Evolutionary conservation across 2,329 filamentous ascomycete species (phyloP).

Genomic region (Cytospora chrysosperma): DNA sequence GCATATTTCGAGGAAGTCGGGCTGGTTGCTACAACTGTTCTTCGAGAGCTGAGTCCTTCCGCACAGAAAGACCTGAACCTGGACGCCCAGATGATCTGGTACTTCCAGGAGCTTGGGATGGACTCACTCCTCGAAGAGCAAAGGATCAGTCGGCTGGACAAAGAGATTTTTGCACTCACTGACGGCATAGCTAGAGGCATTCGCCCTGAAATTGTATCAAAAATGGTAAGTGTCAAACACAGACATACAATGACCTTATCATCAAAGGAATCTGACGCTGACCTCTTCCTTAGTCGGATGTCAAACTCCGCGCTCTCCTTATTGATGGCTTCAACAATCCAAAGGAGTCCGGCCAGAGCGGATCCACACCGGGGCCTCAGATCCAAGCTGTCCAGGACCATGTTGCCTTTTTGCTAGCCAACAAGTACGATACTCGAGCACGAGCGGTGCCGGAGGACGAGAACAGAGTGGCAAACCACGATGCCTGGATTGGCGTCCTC

Average conservation of each 20-base stretch:
- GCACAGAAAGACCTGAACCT: conserved; percentile 17
- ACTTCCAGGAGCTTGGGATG: background rate
- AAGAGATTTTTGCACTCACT: conserved; percentile 11
- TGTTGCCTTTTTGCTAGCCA: conserved; percentile 18
- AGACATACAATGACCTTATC: background rate
- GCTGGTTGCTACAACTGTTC: conserved; percentile 12
- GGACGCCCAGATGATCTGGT: conserved; percentile 2
- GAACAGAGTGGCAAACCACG: background rate
- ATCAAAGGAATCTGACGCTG: background rate
- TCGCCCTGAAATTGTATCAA: conserved; percentile 4
- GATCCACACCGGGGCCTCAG: background rate
- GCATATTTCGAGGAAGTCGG: conserved; percentile 18
- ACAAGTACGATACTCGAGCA: conserved; percentile 17
- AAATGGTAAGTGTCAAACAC: conserved; percentile 14
- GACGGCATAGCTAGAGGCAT: conserved; percentile 14
- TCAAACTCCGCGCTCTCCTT: conserved; percentile 10
- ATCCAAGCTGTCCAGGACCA: conserved; percentile 10
- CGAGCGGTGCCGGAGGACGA: background rate
- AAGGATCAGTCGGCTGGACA: background rate
- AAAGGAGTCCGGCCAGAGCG: background rate
- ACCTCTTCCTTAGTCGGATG: background rate
- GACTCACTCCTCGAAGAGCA: background rate
- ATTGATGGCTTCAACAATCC: background rate
- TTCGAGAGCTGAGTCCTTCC: conserved; percentile 12
- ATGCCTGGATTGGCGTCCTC: conserved; percentile 8